phyloP scores from a whole-genome alignment of 2,329 filamentous ascomycete genomes.

The Clarireedia homoeocarpa region DNA sequence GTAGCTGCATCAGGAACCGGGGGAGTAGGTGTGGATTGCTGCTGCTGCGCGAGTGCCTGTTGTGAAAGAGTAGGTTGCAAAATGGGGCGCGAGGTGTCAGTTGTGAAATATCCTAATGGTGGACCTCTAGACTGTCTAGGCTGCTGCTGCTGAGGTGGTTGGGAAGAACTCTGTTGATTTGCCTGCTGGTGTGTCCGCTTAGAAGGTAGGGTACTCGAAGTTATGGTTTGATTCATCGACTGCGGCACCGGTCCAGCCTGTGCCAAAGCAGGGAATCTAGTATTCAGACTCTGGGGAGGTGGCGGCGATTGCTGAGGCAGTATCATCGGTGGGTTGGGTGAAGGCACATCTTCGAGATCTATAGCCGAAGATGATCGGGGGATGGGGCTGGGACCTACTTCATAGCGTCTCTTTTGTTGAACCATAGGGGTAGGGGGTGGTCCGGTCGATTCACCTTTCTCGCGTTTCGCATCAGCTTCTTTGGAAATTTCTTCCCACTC shows the following conservation, averaged over 20 bases:
- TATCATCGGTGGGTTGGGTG: constrained; percentile 14
- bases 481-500: constrained; percentile 54
- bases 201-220: constrained; percentile 19
- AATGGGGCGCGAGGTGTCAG: constrained; percentile 19
- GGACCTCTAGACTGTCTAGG: constrained; percentile 19
- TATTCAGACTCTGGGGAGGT: constrained; percentile 18
- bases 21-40: constrained; percentile 9
- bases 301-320: constrained; percentile 24
- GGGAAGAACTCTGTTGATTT: constrained; percentile 17
- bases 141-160: constrained; percentile 18
- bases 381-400: constrained; percentile 31
- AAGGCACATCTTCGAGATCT: constrained; percentile 35
- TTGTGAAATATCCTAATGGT: constrained; percentile 24
- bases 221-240: constrained; percentile 17
- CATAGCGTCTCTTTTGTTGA: constrained; percentile 44
- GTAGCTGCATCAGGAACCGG: constrained; percentile 7
- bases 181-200: constrained; percentile 24
- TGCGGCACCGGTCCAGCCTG: constrained; percentile 28
- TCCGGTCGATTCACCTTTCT: constrained; percentile 50
- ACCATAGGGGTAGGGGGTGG: constrained; percentile 50
- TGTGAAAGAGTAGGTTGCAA: constrained; percentile 11
- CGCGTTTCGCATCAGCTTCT: constrained; percentile 50
- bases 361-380: constrained; percentile 42
- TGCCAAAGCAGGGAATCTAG: constrained; percentile 27
- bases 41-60: constrained; percentile 7